Percentiles rank a stretch among this genome's conserved stretches.
These are phyloP conservation scores for Scedosporium apiospermum DNA, from an alignment of 2,329 filamentous ascomycete species.

Conservation along the genomic window DNA sequence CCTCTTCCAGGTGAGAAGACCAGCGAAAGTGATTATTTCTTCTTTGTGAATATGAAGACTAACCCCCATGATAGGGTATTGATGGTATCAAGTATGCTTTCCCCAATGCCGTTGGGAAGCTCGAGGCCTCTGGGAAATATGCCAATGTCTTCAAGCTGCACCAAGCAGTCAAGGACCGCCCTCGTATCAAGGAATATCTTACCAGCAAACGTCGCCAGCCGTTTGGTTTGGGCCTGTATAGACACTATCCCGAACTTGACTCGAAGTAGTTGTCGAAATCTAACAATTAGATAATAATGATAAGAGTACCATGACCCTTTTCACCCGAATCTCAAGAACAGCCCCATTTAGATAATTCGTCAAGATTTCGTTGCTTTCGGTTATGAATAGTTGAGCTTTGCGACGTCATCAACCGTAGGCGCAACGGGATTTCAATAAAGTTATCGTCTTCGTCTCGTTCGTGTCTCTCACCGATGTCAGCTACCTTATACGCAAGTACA, in stretches of 20 bases:
- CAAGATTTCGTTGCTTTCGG: no score
- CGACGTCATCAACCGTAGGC: no score
- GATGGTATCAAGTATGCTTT: conserved; percentile 59
- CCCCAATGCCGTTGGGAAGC: conserved; percentile 51
- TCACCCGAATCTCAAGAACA: no score
- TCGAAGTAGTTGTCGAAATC: conserved; percentile 15
- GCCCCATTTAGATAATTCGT: no score
- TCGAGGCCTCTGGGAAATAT: conserved; percentile 47
- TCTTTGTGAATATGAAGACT: neutral
- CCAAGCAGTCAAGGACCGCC: conserved; percentile 50
- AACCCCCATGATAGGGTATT: conserved; percentile 23
- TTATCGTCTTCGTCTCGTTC: no score
- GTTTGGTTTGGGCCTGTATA: conserved; percentile 59
- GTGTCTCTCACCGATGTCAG: no score
- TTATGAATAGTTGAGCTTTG: no score
- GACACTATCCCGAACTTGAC: conserved; percentile 67
- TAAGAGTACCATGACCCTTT: no score
- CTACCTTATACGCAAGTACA: no score
- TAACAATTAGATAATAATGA: no score
- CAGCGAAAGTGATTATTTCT: neutral
- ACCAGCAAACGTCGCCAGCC: conserved; percentile 51
- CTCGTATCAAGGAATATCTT: conserved; percentile 60
- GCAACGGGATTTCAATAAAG: no score
- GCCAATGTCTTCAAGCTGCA: conserved; percentile 54
- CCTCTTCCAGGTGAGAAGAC: conserved; percentile 52